Conservation (phyloP, 345 rosid species). For the Sisymbrium altissimum region DNA sequence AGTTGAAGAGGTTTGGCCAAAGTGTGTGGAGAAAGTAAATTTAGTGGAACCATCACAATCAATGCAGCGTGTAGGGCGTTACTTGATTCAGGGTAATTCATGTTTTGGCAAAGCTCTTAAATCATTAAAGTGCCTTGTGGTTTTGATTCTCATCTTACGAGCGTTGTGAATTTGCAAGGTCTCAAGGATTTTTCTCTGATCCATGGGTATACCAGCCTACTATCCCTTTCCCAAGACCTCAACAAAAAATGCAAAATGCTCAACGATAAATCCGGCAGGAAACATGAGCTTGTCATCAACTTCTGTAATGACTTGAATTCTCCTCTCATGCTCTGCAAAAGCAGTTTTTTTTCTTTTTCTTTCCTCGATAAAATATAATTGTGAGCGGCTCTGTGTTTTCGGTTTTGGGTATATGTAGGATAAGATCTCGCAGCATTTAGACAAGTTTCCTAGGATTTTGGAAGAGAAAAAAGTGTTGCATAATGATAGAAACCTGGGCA, state of each 20-base stretch:
- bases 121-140: neutral
- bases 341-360: too few species aligned
- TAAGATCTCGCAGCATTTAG: too few species aligned
- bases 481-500: too few species aligned
- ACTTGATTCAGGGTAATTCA: slow-evolving; percentile 64
- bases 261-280: slow-evolving; percentile 49
- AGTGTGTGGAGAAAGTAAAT: slow-evolving; percentile 61
- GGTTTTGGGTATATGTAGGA: too few species aligned
- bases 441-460: too few species aligned
- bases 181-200: slow-evolving; percentile 74
- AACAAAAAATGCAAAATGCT: slow-evolving; percentile 1
- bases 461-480: too few species aligned
- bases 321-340: too few species aligned
- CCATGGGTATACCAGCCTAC: slow-evolving; percentile 69
- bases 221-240: slow-evolving; percentile 53
- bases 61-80: slow-evolving; percentile 90
- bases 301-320: too few species aligned
- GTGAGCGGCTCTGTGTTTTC: too few species aligned
- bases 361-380: too few species aligned
- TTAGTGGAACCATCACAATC: slow-evolving; percentile 93
- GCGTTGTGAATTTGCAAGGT: slow-evolving; percentile 48
- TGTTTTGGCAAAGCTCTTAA: neutral
- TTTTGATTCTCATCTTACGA: too few species aligned
- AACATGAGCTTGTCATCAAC: slow-evolving; percentile 93
- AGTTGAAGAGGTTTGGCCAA: slow-evolving; percentile 83